Base-by-base conservation (phyloP, 2,329 filamentous ascomycete species). In the Pseudogymnoascus sp. region DNA sequence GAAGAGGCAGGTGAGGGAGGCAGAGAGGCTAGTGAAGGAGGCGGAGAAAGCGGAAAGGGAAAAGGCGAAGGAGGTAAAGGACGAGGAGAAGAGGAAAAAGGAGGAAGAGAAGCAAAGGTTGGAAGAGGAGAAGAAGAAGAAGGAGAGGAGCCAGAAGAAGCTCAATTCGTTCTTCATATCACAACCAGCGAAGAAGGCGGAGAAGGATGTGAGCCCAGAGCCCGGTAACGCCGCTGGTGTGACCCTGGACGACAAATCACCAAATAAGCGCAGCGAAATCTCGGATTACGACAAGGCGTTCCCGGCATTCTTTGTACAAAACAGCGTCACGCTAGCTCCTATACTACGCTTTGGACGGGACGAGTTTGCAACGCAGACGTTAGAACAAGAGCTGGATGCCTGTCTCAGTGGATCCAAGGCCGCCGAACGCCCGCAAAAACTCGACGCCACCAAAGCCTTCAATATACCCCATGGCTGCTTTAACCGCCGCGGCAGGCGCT, bases 291-390 rank as follows among this genome's bases (percentile, higher is more conserved):
- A 88, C 16, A 85, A 84, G 66, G 77, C 80, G 35, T 97, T 97
- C 69, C 81, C 91, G 32, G 86, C 89, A 0, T 97, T 97, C 72
- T 92, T 88, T 64, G 70, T 94, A 50, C 88, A 90, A 62, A 79
- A 85, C 2, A 81, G 90, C 68, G 88, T 90, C 1, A 82, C 75
- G n/a, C 67, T 97, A 60, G 91, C 91, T 0, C 78, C 80, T 0
- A 66, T 67, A 1, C 75, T 78, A 57, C 77, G 76, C 2, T 83
- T 83, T 28, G 72, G 78, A 38, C 78, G 86, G 71, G 85, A 90
- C 65, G 70, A 79, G 1, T 77, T 84, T 63, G 81, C 82, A 0
- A 76, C 78, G 25, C 70, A 76, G n/a, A 74, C 69, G 58, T 85
- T 81, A 70, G 79, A 76, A 28, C 68, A 66, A 16, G 78, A 78